Conservation (phyloP, 805 yeast genomes). For the Monosporozyma yasuniensis region DNA sequence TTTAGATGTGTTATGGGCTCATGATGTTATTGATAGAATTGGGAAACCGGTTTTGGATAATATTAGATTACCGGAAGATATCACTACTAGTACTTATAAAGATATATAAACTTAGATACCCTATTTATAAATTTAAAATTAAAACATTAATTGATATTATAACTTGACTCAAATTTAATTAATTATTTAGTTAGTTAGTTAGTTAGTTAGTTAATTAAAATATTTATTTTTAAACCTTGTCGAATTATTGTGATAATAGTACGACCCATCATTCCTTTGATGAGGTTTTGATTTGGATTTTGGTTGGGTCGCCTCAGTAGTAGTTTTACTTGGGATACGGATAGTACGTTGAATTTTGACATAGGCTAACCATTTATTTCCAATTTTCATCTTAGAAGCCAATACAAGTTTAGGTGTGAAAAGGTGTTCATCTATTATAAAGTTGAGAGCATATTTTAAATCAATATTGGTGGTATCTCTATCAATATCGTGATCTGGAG, state of each 20-base stretch:
- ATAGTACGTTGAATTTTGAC: not conserved
- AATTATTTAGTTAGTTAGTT: not conserved
- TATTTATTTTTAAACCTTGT: too few species aligned
- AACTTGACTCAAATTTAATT: not conserved
- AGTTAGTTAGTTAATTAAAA: too few species aligned
- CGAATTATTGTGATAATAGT: too few species aligned
- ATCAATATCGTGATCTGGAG: not conserved
- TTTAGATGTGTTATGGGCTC: conserved; percentile 89
- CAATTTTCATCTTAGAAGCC: not conserved
- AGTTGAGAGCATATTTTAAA: too few species aligned
- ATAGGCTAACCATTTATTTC: not conserved
- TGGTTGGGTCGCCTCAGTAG: too few species aligned
- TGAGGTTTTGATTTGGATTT: too few species aligned
- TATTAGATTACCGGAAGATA: conserved; percentile 14
- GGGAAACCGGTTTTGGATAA: conserved; percentile 42
- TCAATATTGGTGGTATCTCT: not conserved
- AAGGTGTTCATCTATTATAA: not conserved
- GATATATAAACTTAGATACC: not conserved
- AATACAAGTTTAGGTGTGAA: not conserved
- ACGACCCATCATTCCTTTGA: too few species aligned
- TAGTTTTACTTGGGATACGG: too few species aligned
- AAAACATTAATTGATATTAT: not conserved
- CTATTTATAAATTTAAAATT: not conserved
- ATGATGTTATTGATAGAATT: conserved; percentile 55
- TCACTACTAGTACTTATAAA: not conserved